A percentile compares a stretch with the other conserved stretches of the same genome.
Conservation (phyloP, 495 filamentous ascomycete species). For the Glonium stellatum region DNA sequence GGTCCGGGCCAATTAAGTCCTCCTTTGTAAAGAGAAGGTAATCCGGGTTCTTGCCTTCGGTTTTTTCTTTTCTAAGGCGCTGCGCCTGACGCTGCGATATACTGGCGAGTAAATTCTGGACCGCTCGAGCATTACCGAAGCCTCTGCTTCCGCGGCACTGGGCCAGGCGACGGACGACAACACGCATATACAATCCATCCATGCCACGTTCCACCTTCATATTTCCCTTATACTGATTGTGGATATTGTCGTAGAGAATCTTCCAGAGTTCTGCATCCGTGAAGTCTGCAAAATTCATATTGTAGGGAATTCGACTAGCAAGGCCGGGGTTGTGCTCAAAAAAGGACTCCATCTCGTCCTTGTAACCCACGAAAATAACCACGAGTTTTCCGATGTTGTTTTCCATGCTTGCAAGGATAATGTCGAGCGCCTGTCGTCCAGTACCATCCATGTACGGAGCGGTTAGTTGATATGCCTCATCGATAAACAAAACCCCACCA, state of each 20-base stretch:
- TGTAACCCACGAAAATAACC: conserved; percentile 72
- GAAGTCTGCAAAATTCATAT: conserved; percentile 65
- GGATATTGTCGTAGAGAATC: conserved; percentile 45
- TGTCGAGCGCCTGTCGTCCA: conserved; percentile 60
- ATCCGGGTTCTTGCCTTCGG: conserved; percentile 34
- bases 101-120: conserved; percentile 52
- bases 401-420: conserved; percentile 65
- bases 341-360: conserved; percentile 68
- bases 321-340: conserved; percentile 70
- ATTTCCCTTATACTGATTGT: conserved; percentile 40
- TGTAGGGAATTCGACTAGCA: conserved; percentile 59
- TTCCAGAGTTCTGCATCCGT: conserved; percentile 52
- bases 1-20: conserved; percentile 26
- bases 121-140: conserved; percentile 62
- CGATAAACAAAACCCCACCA: conserved; percentile 62
- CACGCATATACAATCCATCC: conserved; percentile 55
- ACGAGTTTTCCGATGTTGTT: conserved; percentile 64
- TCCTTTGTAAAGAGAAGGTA: conserved; percentile 25
- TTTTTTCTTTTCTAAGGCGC: conserved; percentile 44
- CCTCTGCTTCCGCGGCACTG: conserved; percentile 53
- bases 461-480: conserved; percentile 72
- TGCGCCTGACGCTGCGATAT: conserved; percentile 52
- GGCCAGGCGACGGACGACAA: conserved; percentile 54
- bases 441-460: conserved; percentile 33
- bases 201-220: conserved; percentile 55